These are phyloP conservation scores for Pleurozium schreberi DNA, from an alignment of 225 moss, liverwort and hornwort species.

Conservation along the genomic window DNA sequence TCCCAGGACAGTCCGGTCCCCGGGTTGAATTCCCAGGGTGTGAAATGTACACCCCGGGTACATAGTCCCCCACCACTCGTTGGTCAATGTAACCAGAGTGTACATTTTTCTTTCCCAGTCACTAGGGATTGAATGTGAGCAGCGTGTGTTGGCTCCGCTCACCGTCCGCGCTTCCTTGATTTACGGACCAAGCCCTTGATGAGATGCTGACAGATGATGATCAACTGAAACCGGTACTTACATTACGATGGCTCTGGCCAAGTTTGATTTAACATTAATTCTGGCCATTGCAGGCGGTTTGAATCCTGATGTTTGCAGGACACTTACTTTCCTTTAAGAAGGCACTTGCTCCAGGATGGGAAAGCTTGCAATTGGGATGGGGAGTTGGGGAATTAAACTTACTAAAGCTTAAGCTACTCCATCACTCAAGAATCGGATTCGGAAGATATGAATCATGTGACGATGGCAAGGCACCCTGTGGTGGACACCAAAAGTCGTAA, in stretches of 20 bases:
- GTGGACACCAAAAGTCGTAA: not conserved
- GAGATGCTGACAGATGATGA: slow-evolving; percentile 10
- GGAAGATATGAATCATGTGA: not conserved
- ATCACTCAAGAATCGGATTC: not conserved
- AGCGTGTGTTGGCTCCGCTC: not conserved
- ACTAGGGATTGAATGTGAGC: not conserved
- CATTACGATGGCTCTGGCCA: not conserved
- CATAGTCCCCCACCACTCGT: not conserved
- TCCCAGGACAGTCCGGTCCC: not conserved
- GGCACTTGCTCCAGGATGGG: not conserved
- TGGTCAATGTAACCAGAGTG: accelerated
- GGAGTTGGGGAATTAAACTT: no score
- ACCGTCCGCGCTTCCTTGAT: not conserved
- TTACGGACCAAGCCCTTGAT: not conserved
- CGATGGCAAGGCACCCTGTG: no score
- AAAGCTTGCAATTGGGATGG: not conserved
- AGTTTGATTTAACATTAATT: not conserved
- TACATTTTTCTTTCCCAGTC: not conserved
- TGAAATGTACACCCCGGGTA: accelerated
- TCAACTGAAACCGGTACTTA: not conserved
- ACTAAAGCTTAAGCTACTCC: not conserved
- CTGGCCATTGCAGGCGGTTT: not conserved
- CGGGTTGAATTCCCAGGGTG: not conserved
- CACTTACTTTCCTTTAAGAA: not conserved
- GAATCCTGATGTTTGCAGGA: not conserved